phyloP scores from a whole-genome alignment of 169 alveolate species.

The Eimeria necatrix region DNA sequence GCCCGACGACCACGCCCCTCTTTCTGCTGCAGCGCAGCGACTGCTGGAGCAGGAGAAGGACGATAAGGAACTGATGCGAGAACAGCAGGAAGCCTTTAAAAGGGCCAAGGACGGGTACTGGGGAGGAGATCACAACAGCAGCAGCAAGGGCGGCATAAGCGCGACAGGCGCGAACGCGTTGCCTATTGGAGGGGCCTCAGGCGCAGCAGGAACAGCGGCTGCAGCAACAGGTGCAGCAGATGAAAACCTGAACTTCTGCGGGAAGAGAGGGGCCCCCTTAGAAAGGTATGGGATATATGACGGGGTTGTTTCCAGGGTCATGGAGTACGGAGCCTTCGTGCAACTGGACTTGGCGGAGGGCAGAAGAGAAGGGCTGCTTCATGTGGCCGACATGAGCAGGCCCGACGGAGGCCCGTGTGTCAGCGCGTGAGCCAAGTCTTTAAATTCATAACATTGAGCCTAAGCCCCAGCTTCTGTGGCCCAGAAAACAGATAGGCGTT shows the following conservation, averaged over 20 bases:
- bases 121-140: slow-evolving; percentile 50
- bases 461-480: too few species aligned
- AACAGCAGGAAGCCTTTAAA: slow-evolving; percentile 75
- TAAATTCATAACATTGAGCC: too few species aligned
- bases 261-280: slow-evolving; percentile 74
- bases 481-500: too few species aligned
- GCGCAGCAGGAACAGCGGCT: slow-evolving; percentile 33
- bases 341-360: slow-evolving; percentile 86
- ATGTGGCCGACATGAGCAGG: slow-evolving; percentile 86
- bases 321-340: slow-evolving; percentile 90
- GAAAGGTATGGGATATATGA: slow-evolving; percentile 83
- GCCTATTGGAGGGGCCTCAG: slow-evolving; percentile 54
- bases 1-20: slow-evolving; percentile 75
- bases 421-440: neutral
- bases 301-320: slow-evolving; percentile 85
- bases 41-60: slow-evolving; percentile 79
- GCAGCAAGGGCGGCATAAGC: slow-evolving; percentile 29
- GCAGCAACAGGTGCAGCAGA: slow-evolving; percentile 44
- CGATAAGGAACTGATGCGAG: slow-evolving; percentile 78
- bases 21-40: slow-evolving; percentile 57
- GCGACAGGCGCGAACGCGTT: slow-evolving; percentile 74
- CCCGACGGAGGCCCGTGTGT: slow-evolving; percentile 70
- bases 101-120: slow-evolving; percentile 45
- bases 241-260: slow-evolving; percentile 24
- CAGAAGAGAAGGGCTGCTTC: slow-evolving; percentile 89